A percentile compares a stretch with the other conserved stretches of the same genome.
phyloP scores from a whole-genome alignment of 306 rosid genomes.

The Sicyos edulis region DNA sequence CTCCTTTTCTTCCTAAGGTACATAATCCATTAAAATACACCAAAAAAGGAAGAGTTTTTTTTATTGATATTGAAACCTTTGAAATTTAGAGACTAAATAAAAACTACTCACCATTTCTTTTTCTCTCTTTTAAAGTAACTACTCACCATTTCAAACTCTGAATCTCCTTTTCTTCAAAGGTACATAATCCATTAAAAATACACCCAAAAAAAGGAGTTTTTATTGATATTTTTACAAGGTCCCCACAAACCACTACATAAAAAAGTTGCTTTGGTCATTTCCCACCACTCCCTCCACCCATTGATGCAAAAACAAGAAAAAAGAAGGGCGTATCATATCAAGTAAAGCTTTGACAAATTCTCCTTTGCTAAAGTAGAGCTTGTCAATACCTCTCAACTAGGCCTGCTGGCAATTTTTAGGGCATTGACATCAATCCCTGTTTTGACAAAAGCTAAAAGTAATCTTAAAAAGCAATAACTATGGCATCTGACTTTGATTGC shows the following conservation, averaged over 20 bases:
- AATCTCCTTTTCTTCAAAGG: slow-evolving; percentile 18
- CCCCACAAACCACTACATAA: slow-evolving; percentile 80
- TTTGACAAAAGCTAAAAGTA: slow-evolving; percentile 49
- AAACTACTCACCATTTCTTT: not conserved
- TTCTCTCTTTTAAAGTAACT: not conserved
- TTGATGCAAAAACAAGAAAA: slow-evolving; percentile 36
- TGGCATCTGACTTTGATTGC: slow-evolving; percentile 95
- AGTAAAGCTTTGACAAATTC: slow-evolving; percentile 59
- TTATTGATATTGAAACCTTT: slow-evolving; percentile 32
- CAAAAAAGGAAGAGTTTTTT: slow-evolving; percentile 11
- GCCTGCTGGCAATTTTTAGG: slow-evolving; percentile 38
- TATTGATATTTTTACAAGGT: slow-evolving; percentile 42
- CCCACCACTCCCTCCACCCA: slow-evolving; percentile 72
- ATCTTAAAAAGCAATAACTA: slow-evolving; percentile 37
- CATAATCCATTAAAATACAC: slow-evolving; percentile 11
- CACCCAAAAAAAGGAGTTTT: slow-evolving; percentile 16
- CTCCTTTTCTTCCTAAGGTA: slow-evolving; percentile 17
- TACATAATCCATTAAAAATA: slow-evolving; percentile 7
- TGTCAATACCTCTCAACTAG: slow-evolving; percentile 39
- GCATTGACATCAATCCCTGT: slow-evolving; percentile 61
- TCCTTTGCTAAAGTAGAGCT: slow-evolving; percentile 48
- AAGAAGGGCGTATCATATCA: slow-evolving; percentile 43
- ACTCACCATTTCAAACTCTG: slow-evolving; percentile 6
- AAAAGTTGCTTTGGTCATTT: slow-evolving; percentile 56
- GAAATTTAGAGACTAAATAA: not conserved